These are phyloP conservation scores for Boletus insuetus DNA, from an alignment of 768 basidiomycete species.

Conservation along the genomic window DNA sequence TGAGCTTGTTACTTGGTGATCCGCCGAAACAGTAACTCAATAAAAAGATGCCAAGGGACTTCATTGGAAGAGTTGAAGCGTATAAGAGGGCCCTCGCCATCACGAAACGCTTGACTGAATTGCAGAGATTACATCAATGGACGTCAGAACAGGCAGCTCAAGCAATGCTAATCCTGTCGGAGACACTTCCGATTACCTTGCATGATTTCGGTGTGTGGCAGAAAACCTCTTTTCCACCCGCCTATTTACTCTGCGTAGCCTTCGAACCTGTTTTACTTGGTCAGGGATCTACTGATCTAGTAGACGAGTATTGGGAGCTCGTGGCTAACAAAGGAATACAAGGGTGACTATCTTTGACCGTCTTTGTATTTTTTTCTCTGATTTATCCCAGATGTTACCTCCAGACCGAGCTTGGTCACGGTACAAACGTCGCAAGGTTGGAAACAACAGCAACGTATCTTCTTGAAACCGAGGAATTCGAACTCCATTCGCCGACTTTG, in stretches of 20 bases:
- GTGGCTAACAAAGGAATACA: slow-evolving; percentile 56
- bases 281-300: slow-evolving; percentile 55
- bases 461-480: slow-evolving; percentile 64
- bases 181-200: slow-evolving; percentile 46
- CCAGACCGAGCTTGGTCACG: slow-evolving; percentile 79
- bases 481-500: slow-evolving; percentile 71
- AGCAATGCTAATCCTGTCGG: slow-evolving; percentile 51
- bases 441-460: slow-evolving; percentile 79
- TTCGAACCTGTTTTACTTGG: slow-evolving; percentile 67
- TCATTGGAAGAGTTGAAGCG: slow-evolving; percentile 54
- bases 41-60: slow-evolving; percentile 40
- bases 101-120: slow-evolving; percentile 55
- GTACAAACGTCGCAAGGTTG: slow-evolving; percentile 62
- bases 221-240: slow-evolving; percentile 27
- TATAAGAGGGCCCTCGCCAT: slow-evolving; percentile 55
- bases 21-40: background rate
- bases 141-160: slow-evolving; percentile 42
- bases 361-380: background rate
- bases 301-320: slow-evolving; percentile 50
- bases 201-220: slow-evolving; percentile 35
- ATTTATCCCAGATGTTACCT: slow-evolving; percentile 52
- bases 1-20: slow-evolving; percentile 17
- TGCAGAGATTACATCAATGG: slow-evolving; percentile 57
- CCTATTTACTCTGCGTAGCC: slow-evolving; percentile 24
- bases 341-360: slow-evolving; percentile 31